Evolutionary conservation across 768 basidiomycete genomes (phyloP).

Genomic region (Clitopilus passeckerianus): DNA sequence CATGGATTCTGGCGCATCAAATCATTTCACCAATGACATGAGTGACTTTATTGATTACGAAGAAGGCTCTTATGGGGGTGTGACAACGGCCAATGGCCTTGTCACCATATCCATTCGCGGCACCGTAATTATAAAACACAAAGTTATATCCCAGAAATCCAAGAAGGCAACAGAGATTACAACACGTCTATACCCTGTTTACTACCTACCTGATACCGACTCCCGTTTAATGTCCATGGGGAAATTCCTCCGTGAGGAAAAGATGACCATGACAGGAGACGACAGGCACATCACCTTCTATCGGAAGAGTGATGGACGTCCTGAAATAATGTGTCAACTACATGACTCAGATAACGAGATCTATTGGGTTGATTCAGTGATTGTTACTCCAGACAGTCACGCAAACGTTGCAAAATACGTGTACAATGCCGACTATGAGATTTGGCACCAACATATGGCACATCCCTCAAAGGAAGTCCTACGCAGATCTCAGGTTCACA

Average conservation of each 20-base stretch:
- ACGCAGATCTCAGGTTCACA: neutral
- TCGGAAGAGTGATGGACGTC: neutral
- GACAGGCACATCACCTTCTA: neutral
- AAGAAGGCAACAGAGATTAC: neutral
- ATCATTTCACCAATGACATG: neutral
- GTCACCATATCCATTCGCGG: neutral
- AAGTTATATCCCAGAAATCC: neutral
- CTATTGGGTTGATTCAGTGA: neutral
- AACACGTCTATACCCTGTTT: neutral
- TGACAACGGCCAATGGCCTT: neutral
- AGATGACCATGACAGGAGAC: neutral
- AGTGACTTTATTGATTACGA: neutral
- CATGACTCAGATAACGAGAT: neutral
- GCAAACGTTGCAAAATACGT: neutral
- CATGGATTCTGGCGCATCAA: neutral
- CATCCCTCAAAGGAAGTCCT: conserved; percentile 2
- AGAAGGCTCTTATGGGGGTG: neutral
- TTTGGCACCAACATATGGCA: conserved; percentile 1
- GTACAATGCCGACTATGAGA: neutral
- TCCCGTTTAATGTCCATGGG: neutral
- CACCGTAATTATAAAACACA: neutral
- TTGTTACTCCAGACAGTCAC: neutral
- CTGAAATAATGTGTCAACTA: neutral
- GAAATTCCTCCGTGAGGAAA: neutral
- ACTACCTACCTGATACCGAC: neutral